A percentile compares a stretch with the other conserved stretches of the same genome.
phyloP scores from a whole-genome alignment of 2,329 filamentous ascomycete genomes.

The Fusarium sarcochroum region DNA sequence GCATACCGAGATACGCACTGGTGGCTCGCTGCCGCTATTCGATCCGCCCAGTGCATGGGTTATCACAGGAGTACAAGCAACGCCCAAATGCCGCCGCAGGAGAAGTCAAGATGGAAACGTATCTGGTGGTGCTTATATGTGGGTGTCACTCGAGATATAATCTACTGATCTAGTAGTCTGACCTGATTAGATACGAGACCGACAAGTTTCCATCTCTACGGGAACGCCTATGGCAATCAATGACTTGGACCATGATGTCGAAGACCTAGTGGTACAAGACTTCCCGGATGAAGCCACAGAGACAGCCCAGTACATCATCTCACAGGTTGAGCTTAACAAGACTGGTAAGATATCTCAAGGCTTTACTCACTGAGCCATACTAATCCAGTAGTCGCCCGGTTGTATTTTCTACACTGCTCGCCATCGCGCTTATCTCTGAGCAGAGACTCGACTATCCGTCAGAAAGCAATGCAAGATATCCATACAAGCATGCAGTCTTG shows the following conservation, averaged over 20 bases:
- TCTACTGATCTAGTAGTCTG: rapidly evolving
- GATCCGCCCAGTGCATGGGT: background rate
- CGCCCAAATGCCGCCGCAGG: rapidly evolving
- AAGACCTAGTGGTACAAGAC: background rate
- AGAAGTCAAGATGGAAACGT: background rate
- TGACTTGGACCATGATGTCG: background rate
- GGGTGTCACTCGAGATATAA: rapidly evolving
- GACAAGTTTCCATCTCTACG: constrained; percentile 5
- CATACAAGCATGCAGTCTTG: background rate
- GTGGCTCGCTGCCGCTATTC: constrained; percentile 15
- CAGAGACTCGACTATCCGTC: background rate
- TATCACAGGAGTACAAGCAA: constrained; percentile 7
- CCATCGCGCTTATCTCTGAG: rapidly evolving
- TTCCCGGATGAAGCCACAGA: background rate
- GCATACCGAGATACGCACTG: constrained; percentile 12
- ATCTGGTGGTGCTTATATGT: constrained; percentile 21
- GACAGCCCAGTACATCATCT: background rate
- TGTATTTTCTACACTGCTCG: constrained; percentile 5
- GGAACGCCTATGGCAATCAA: background rate
- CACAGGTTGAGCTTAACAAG: background rate
- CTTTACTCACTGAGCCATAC: background rate
- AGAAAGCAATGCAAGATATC: background rate
- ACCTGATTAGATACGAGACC: background rate
- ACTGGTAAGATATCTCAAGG: background rate
- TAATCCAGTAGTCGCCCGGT: background rate